Percentiles rank a stretch among this genome's conserved stretches.
These are phyloP conservation scores for Pugionium dolabratum DNA, from an alignment of 345 rosid genomes.

Conservation along the genomic window DNA sequence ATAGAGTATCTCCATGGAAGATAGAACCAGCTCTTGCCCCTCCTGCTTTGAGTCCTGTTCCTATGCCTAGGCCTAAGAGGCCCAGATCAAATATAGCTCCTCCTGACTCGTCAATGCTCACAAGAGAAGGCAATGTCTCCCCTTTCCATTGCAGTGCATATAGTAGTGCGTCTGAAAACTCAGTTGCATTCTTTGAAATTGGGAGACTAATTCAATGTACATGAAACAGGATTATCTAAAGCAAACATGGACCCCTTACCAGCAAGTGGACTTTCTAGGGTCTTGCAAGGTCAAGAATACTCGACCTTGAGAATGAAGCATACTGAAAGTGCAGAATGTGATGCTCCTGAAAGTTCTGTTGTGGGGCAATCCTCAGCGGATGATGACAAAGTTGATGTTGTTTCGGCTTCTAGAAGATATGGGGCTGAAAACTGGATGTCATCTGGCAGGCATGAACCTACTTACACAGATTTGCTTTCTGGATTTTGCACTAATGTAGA, in stretches of 20 bases:
- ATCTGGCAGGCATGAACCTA: constrained; percentile 52
- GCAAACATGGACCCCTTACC: constrained; percentile 57
- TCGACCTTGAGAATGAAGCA: constrained; percentile 67
- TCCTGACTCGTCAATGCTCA: constrained; percentile 58
- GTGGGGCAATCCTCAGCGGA: constrained; percentile 56
- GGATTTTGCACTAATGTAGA: constrained; percentile 54
- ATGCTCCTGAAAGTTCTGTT: constrained; percentile 57
- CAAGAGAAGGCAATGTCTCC: constrained; percentile 58
- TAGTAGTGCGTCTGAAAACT: background rate
- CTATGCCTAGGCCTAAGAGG: constrained; percentile 63
- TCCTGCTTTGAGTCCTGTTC: constrained; percentile 64
- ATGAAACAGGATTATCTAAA: constrained; percentile 45
- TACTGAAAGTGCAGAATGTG: constrained; percentile 51
- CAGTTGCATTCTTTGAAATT: constrained; percentile 1
- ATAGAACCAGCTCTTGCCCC: constrained; percentile 83
- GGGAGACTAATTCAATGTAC: constrained; percentile 16
- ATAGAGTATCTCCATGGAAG: constrained; percentile 88
- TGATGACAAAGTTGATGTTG: constrained; percentile 56
- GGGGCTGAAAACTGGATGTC: constrained; percentile 49
- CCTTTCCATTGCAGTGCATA: constrained; percentile 5
- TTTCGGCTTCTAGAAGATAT: constrained; percentile 52
- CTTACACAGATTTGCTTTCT: constrained; percentile 64
- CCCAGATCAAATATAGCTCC: constrained; percentile 54
- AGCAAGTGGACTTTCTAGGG: constrained; percentile 60
- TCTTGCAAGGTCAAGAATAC: constrained; percentile 81